Evolutionary conservation across 768 basidiomycete genomes (phyloP).

Genomic region (Dictyophora rubrovolvata): DNA sequence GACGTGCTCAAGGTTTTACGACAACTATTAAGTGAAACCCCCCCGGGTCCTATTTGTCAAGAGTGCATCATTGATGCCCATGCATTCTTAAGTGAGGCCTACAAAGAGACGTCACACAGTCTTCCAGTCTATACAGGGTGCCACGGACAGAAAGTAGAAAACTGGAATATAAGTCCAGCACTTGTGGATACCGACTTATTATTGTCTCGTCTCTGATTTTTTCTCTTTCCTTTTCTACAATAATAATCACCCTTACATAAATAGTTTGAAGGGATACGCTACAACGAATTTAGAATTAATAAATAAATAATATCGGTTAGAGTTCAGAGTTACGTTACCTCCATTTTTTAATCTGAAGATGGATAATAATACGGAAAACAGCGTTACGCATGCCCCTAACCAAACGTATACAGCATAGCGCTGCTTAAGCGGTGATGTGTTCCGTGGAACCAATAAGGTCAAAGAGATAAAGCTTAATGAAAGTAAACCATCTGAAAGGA

Average conservation of each 20-base stretch:
- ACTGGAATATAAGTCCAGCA: background rate
- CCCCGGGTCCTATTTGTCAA: background rate
- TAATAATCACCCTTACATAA: constrained; percentile 37
- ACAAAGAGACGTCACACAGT: background rate
- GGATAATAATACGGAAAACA: constrained; percentile 80
- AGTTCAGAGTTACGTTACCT: constrained; percentile 39
- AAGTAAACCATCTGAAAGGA: constrained; percentile 69
- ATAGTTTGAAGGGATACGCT: constrained; percentile 78
- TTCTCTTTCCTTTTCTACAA: background rate
- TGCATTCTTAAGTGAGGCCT: background rate
- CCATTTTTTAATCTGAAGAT: constrained; percentile 88
- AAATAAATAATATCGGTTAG: background rate
- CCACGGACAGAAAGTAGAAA: background rate
- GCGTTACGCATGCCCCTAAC: constrained; percentile 67
- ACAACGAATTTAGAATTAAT: background rate
- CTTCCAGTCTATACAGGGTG: background rate
- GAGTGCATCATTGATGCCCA: background rate
- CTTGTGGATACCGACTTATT: background rate
- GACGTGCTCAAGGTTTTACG: background rate
- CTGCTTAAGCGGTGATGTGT: constrained; percentile 63
- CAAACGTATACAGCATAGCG: constrained; percentile 84
- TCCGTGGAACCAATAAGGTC: constrained; percentile 58
- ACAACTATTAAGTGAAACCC: background rate
- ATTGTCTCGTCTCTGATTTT: background rate
- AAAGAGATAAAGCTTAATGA: constrained; percentile 71